These are phyloP conservation scores for Phytophthora pseudosyringae DNA, from an alignment of 352 stramenopile species.

Conservation along the genomic window DNA sequence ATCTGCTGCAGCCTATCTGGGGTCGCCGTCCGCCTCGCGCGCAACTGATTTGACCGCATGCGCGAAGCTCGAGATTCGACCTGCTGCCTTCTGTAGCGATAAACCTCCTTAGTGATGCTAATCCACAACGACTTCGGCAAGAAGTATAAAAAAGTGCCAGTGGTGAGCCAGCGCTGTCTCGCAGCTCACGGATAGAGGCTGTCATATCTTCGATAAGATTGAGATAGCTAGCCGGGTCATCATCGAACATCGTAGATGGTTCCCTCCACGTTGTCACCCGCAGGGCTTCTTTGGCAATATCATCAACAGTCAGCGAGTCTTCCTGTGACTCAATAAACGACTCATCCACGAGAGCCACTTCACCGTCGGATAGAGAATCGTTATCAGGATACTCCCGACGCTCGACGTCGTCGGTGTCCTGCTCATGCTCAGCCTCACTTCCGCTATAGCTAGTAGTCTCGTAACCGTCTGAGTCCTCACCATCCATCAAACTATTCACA, in stretches of 20 bases:
- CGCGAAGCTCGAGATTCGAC: neutral
- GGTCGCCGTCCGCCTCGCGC: neutral
- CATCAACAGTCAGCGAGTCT: neutral
- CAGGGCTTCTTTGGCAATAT: constrained; percentile 3
- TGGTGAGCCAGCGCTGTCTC: neutral
- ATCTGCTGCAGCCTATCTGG: constrained; percentile 2
- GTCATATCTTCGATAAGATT: neutral
- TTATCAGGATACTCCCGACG: neutral
- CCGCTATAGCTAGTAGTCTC: neutral
- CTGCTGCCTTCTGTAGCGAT: constrained; percentile 25
- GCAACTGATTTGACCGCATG: constrained; percentile 8
- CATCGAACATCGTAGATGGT: neutral
- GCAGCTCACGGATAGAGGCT: neutral
- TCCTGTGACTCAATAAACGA: constrained; percentile 6
- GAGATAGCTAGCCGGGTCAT: neutral
- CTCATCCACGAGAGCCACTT: constrained; percentile 3
- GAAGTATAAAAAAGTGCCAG: constrained; percentile 27
- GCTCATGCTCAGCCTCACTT: neutral
- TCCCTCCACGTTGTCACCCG: neutral
- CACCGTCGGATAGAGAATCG: neutral
- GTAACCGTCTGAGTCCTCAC: neutral
- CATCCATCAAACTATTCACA: constrained; percentile 6
- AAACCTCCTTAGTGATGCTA: constrained; percentile 18
- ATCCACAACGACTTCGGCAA: constrained; percentile 28
- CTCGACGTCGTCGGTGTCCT: neutral